Evolutionary conservation across 805 yeast species (phyloP), one percentile per base, ranked within the genome.

Genomic region (Metschnikowia noctiluminum): DNA sequence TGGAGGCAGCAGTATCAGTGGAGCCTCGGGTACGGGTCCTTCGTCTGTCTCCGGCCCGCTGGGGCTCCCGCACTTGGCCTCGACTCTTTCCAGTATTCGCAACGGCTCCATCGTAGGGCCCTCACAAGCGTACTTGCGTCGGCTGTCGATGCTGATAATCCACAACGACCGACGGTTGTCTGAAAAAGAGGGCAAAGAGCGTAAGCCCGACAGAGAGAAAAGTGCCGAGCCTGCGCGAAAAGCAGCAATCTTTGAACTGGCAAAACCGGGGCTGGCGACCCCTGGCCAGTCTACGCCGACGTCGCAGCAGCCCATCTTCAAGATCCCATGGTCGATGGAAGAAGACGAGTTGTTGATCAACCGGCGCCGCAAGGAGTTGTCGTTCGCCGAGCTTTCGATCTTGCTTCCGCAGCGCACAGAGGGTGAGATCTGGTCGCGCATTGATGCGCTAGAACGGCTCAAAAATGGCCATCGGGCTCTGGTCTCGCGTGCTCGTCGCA

Each of bases 351-450:
- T 89, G 35, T 58, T 80, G 38, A 76, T 77, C 41, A 73, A 79
- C 50, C 71, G 86, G 44, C 66, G 80, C 9, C 69, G 78, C 43
- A 69, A 82, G 54, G 85, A 84, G 47, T 67, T 89, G 37, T 78
- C 85, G 32, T 75, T 85, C 58, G 85, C 84, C 14, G 96, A 89
- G 65, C 69, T 89, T 35, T 77, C 85, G 13, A 83, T 89, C 32
- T 66, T 89, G 45, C 70, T 89, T 38, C 92, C 94, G 13, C 78
- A 77, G 49, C 78, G 89, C 54, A 75, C 94, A 0, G 90, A 86
- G 61, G 73, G 73, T n/a, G 94, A 88, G 56, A 89, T 89, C 38
- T 74, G 79, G 73, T 65, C 77, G 35, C 73, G 94, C 52, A 78
- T 86, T 21, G 79, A 73, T 42, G 60, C 60, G n/a, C 53, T 56